A percentile compares a stretch with the other conserved stretches of the same genome.
These are phyloP conservation scores for Coleophoma crateriformis DNA, from an alignment of 2,329 filamentous ascomycete species.

Conservation along the genomic window DNA sequence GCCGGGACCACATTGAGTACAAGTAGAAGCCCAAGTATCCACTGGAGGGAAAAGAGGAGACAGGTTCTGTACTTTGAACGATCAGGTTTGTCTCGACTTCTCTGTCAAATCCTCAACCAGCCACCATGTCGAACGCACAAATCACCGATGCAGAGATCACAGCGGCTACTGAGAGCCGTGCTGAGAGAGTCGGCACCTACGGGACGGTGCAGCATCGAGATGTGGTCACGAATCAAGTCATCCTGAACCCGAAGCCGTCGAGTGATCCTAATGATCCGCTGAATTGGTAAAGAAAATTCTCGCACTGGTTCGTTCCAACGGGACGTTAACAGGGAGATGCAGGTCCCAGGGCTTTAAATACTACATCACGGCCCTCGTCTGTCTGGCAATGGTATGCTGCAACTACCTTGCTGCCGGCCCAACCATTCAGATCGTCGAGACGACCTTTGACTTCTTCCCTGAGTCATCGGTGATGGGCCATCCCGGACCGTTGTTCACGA, in stretches of 20 bases:
- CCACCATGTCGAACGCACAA: no score
- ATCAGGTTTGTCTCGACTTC: no score
- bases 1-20: no score
- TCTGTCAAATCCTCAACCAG: no score
- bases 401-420: constrained; percentile 18
- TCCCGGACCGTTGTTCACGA: no score
- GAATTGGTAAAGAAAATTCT: constrained; percentile 21
- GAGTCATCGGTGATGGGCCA: neutral
- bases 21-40: no score
- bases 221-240: constrained; percentile 18
- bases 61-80: no score
- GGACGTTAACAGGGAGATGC: no score
- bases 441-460: constrained; percentile 13
- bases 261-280: constrained; percentile 30
- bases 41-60: no score
- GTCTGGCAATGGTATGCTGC: constrained; percentile 14
- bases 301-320: neutral
- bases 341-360: constrained; percentile 2
- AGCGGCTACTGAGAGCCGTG: no score
- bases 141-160: no score
- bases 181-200: constrained; percentile 2
- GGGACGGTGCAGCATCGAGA: constrained; percentile 11
- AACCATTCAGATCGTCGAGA: constrained; percentile 13
- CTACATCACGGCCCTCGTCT: constrained; percentile 12
- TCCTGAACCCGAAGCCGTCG: constrained; percentile 24